A percentile compares a stretch with the other conserved stretches of the same genome.
phyloP scores from a whole-genome alignment of 805 yeast species.

The Candida glaebosa region DNA sequence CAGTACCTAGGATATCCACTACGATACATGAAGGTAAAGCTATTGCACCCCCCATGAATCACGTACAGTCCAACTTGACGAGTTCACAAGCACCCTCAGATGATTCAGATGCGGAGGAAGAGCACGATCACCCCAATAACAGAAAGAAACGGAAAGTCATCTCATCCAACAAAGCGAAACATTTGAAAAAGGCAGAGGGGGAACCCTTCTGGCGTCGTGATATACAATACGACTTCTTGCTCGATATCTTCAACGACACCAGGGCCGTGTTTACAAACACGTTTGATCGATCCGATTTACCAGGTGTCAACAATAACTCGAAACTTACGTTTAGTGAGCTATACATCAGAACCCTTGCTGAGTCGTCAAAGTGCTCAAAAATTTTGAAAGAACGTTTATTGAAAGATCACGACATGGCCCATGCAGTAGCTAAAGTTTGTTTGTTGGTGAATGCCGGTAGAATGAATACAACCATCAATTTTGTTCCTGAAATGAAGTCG shows the following conservation, averaged over 20 bases:
- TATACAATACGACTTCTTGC: conserved; percentile 77
- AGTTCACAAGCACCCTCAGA: conserved; percentile 5
- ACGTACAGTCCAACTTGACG: no score
- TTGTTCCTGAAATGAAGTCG: conserved; percentile 93
- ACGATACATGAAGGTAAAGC: background rate
- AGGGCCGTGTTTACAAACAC: conserved; percentile 66
- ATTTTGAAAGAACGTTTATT: conserved; percentile 75
- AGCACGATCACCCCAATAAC: conserved; percentile 4
- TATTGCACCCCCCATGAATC: no score
- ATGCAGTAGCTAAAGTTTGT: conserved; percentile 77
- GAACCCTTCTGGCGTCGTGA: conserved; percentile 88
- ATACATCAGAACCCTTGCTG: conserved; percentile 77
- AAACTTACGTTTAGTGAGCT: conserved; percentile 77
- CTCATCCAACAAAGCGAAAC: conserved; percentile 39
- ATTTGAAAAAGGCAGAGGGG: conserved; percentile 85
- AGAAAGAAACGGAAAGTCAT: conserved; percentile 17
- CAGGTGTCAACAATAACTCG: conserved; percentile 34
- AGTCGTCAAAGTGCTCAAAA: conserved; percentile 78
- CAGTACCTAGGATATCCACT: background rate
- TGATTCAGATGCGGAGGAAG: conserved; percentile 4
- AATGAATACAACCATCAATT: conserved; percentile 91
- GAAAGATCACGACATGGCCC: conserved; percentile 57
- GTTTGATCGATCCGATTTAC: conserved; percentile 41
- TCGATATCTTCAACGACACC: conserved; percentile 59
- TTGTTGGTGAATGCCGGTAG: conserved; percentile 87